phyloP scores from a whole-genome alignment of 1,139 yeast genomes.

The Diutina ranongensis region DNA sequence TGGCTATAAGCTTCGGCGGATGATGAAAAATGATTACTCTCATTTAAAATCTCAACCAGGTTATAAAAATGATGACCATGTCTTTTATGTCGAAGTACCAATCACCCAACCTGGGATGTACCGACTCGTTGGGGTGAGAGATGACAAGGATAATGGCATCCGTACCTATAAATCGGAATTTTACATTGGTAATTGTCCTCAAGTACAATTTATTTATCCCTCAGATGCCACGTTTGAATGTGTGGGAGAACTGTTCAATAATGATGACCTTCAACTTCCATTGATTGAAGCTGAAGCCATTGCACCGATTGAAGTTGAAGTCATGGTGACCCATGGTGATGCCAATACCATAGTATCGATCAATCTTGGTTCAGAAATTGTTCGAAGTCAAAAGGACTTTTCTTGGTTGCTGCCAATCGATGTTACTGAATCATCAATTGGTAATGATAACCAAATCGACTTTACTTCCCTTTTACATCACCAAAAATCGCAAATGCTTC shows the following conservation, averaged over 20 bases:
- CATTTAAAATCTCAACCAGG: slow-evolving; percentile 18
- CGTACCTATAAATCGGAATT: slow-evolving; percentile 56
- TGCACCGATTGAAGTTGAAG: slow-evolving; percentile 58
- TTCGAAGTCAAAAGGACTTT: background rate
- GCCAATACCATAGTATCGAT: background rate
- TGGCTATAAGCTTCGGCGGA: slow-evolving; percentile 38
- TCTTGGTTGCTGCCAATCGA: slow-evolving; percentile 4
- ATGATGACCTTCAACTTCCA: slow-evolving; percentile 29
- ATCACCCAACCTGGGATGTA: slow-evolving; percentile 64
- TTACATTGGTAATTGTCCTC: slow-evolving; percentile 68
- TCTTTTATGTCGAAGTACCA: slow-evolving; percentile 46
- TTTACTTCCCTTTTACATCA: slow-evolving; percentile 21
- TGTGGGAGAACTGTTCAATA: slow-evolving; percentile 21
- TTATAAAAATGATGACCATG: slow-evolving; percentile 19
- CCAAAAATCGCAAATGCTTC: slow-evolving; percentile 38
- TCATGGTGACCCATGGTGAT: slow-evolving; percentile 45
- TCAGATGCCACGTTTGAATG: slow-evolving; percentile 39
- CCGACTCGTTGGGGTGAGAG: slow-evolving; percentile 53
- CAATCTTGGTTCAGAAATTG: background rate
- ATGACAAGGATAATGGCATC: slow-evolving; percentile 51
- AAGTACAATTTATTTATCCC: slow-evolving; percentile 38
- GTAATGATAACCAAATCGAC: background rate
- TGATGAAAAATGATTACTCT: slow-evolving; percentile 30
- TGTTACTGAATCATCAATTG: background rate
- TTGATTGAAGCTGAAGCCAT: slow-evolving; percentile 54